A percentile compares a stretch with the other conserved stretches of the same genome.
Evolutionary conservation across 768 basidiomycete species (phyloP).

Genomic region (Termitomyces sp.): DNA sequence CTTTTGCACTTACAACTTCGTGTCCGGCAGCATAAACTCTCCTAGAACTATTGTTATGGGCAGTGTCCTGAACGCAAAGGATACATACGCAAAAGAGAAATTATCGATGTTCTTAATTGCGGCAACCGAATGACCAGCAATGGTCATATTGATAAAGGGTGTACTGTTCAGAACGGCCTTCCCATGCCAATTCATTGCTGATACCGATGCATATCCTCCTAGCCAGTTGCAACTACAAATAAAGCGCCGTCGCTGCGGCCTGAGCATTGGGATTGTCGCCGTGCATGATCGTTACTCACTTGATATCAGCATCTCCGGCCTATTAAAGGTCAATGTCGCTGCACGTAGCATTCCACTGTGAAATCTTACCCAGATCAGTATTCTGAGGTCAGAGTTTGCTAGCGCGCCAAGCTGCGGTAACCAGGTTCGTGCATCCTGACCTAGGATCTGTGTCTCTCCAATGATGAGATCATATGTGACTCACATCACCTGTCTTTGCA

Average conservation of each 20-base stretch:
- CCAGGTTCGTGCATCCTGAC: conserved; percentile 48
- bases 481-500: conserved; percentile 50
- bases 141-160: conserved; percentile 50
- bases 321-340: conserved; percentile 19
- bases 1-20: conserved; percentile 44
- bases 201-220: conserved; percentile 33
- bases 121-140: conserved; percentile 45
- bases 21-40: conserved; percentile 56
- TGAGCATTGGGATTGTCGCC: conserved; percentile 40
- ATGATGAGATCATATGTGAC: conserved; percentile 33
- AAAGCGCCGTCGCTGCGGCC: conserved; percentile 29
- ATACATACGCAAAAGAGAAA: conserved; percentile 60
- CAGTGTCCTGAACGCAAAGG: background rate
- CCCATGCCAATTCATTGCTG: conserved; percentile 43
- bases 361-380: conserved; percentile 46
- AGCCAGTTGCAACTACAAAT: conserved; percentile 40
- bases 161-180: conserved; percentile 30
- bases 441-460: conserved; percentile 11
- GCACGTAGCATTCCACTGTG: background rate
- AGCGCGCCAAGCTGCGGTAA: conserved; percentile 45
- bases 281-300: conserved; percentile 23
- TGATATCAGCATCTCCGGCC: conserved; percentile 48
- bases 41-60: conserved; percentile 14
- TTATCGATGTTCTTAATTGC: conserved; percentile 61
- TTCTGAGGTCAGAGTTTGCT: conserved; percentile 37